Conservation (phyloP, 768 basidiomycete species). For the Steccherinum ochraceum region DNA sequence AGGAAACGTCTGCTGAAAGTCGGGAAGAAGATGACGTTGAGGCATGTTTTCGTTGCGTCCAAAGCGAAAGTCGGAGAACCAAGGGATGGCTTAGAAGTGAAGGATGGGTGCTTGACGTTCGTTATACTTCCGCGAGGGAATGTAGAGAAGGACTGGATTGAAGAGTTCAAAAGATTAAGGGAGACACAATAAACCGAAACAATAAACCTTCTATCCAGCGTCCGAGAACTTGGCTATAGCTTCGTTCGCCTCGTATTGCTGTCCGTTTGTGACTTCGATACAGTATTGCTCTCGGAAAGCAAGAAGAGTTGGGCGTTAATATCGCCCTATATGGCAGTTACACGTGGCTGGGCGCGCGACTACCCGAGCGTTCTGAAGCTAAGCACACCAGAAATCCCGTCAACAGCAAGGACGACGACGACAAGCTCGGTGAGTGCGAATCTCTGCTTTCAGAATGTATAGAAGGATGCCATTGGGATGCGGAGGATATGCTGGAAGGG, state of each 20-base stretch:
- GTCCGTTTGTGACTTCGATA: not conserved
- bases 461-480: slow-evolving; percentile 13
- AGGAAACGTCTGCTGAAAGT: slow-evolving; percentile 79
- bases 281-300: not conserved
- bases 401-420: slow-evolving; percentile 41
- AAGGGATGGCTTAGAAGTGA: slow-evolving; percentile 77
- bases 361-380: not conserved
- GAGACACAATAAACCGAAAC: not conserved
- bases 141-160: slow-evolving; percentile 79
- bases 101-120: slow-evolving; percentile 77
- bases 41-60: slow-evolving; percentile 64
- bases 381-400: slow-evolving; percentile 3
- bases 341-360: not conserved
- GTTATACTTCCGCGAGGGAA: slow-evolving; percentile 72
- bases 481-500: slow-evolving; percentile 6
- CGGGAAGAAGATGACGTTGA: slow-evolving; percentile 83
- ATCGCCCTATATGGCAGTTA: not conserved
- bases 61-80: slow-evolving; percentile 52
- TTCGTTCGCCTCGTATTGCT: no score
- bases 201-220: not conserved
- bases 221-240: no score
- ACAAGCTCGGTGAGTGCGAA: slow-evolving; percentile 62
- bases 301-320: not conserved
- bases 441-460: slow-evolving; percentile 23
- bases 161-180: slow-evolving; percentile 61